These are phyloP conservation scores for Mentha longifolia DNA, from an alignment of 257 asterid species.

Conservation along the genomic window DNA sequence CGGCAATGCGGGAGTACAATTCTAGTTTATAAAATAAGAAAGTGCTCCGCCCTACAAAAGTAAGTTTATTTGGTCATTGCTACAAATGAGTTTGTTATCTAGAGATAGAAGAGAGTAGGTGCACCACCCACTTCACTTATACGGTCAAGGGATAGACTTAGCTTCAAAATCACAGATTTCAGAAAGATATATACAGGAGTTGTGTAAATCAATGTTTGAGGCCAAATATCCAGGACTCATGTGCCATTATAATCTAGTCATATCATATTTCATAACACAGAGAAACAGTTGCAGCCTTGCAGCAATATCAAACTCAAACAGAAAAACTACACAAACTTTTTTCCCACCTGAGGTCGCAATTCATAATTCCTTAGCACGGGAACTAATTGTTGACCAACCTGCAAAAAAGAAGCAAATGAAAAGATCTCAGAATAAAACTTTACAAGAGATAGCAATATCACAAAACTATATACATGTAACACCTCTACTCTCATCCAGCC, in stretches of 20 bases:
- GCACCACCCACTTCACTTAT: no score
- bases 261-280: constrained; percentile 11
- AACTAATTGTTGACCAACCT: constrained; percentile 79
- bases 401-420: constrained; percentile 29
- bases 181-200: not conserved
- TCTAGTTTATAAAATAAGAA: no score
- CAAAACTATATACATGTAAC: no score
- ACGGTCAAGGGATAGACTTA: no score
- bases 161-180: not conserved
- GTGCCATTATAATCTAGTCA: not conserved
- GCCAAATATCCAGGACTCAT: not conserved
- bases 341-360: constrained; percentile 79
- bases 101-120: no score
- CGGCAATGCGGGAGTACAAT: no score
- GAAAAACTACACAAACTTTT: constrained; percentile 18
- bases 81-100: no score
- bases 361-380: constrained; percentile 67
- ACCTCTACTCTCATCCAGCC: not conserved
- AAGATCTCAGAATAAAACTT: constrained; percentile 18
- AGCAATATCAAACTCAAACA: constrained; percentile 6
- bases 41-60: not conserved
- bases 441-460: constrained; percentile 19
- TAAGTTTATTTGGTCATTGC: not conserved
- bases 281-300: not conserved
- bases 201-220: constrained; percentile 5